These are phyloP conservation scores for Nepenthes gracilis DNA, from an alignment of 148 eudicot species.

Conservation along the genomic window DNA sequence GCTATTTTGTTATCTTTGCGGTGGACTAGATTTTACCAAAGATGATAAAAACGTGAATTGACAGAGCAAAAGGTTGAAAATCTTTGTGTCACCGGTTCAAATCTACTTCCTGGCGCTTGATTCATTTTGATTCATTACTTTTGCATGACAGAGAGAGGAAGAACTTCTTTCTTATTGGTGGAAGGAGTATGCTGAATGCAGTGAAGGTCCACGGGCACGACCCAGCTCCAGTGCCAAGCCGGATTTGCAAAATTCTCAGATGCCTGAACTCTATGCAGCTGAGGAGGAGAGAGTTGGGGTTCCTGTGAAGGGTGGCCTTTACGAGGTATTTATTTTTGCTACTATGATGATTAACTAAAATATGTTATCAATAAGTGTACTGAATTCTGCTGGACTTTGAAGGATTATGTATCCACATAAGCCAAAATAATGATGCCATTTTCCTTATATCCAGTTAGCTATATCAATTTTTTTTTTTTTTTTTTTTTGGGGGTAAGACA, in stretches of 20 bases:
- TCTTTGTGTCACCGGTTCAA: neutral
- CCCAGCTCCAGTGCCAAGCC: constrained; percentile 19
- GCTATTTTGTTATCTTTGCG: neutral
- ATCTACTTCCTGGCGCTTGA: neutral
- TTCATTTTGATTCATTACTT: neutral
- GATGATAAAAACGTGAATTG: neutral
- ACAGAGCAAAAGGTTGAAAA: neutral
- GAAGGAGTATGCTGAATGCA: constrained; percentile 97
- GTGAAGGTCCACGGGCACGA: constrained; percentile 73
- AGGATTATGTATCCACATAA: too few species aligned
- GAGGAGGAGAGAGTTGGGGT: constrained; percentile 99
- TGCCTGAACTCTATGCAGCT: constrained; percentile 22
- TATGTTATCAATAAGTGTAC: neutral
- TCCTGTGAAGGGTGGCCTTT: constrained; percentile 96
- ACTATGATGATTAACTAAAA: neutral
- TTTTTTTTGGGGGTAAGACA: too few species aligned
- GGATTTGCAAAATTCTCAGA: constrained; percentile 12
- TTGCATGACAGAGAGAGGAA: constrained; percentile 61
- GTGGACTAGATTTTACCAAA: neutral
- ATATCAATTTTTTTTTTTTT: too few species aligned
- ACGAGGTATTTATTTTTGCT: constrained; percentile 54
- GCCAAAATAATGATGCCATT: too few species aligned
- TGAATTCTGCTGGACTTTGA: too few species aligned
- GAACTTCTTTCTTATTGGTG: constrained; percentile 93
- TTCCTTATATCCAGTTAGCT: too few species aligned